phyloP scores from a whole-genome alignment of 306 rosid genomes.

The Erythrophleum fordii region DNA sequence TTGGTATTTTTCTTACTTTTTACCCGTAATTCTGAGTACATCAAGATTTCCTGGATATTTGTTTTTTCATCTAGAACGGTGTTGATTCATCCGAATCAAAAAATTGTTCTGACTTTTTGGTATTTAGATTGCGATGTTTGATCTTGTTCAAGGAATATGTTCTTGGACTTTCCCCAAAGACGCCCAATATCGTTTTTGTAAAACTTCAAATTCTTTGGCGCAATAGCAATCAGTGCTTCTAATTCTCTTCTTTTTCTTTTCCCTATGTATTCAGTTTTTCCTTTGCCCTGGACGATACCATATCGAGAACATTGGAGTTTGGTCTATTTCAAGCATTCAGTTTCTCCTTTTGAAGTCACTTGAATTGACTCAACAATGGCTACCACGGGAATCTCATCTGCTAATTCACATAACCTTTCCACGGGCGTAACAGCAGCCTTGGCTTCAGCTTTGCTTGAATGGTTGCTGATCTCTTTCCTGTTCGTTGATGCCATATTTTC shows the following conservation, averaged over 20 bases:
- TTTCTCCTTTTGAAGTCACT: conserved; percentile 40
- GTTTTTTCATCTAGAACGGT: neutral
- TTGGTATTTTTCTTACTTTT: conserved; percentile 1
- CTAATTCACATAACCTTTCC: conserved; percentile 36
- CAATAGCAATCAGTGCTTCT: conserved; percentile 27
- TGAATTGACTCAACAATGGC: conserved; percentile 48
- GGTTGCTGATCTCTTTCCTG: conserved; percentile 77
- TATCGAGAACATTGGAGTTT: conserved; percentile 44
- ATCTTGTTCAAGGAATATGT: conserved; percentile 29
- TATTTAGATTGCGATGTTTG: conserved; percentile 24
- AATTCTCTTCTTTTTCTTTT: conserved; percentile 7
- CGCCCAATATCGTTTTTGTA: neutral
- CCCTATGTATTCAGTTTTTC: conserved; percentile 39
- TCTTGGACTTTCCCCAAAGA: neutral
- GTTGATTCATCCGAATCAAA: conserved; percentile 15
- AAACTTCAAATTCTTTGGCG: conserved; percentile 30
- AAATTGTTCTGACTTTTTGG: neutral
- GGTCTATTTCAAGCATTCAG: conserved; percentile 37
- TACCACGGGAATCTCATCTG: conserved; percentile 44
- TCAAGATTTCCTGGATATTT: conserved; percentile 1
- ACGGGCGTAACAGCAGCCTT: conserved; percentile 44
- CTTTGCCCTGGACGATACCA: conserved; percentile 46
- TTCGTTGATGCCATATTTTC: conserved; percentile 68
- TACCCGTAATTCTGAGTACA: conserved; percentile 1
- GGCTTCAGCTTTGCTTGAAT: conserved; percentile 77